Conservation (phyloP, 75 land plant genomes). For the Sequoia sempervirens region DNA sequence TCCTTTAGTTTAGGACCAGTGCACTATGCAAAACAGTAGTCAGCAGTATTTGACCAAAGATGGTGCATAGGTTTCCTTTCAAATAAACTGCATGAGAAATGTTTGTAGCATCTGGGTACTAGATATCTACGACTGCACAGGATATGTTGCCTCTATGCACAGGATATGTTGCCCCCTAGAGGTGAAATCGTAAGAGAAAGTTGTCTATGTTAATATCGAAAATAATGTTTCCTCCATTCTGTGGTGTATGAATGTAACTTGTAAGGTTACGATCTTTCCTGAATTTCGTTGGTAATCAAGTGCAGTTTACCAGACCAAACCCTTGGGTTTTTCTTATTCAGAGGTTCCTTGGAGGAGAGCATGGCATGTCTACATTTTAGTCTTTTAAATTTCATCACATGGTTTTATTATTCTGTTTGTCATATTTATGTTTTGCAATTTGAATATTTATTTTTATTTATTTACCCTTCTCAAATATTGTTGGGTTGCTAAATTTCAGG, state of each 20-base stretch:
- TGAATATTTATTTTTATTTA: too few species aligned
- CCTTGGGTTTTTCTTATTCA: not conserved
- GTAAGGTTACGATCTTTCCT: not conserved
- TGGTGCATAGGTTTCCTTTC: not conserved
- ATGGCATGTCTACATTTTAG: not conserved
- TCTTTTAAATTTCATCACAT: not conserved
- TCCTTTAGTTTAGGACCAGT: not conserved
- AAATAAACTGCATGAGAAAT: not conserved
- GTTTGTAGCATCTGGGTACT: not conserved
- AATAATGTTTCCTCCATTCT: not conserved
- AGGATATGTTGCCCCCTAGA: too few species aligned
- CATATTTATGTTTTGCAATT: not conserved
- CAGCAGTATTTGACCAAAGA: not conserved
- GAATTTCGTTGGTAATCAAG: not conserved
- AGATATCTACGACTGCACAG: not conserved
- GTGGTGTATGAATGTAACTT: not conserved
- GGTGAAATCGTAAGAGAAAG: not conserved
- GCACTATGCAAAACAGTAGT: not conserved
- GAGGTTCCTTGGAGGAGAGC: not conserved
- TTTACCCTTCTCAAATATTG: not conserved
- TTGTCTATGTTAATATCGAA: not conserved
- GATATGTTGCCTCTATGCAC: not conserved
- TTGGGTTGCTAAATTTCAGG: not conserved
- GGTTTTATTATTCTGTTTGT: not conserved
- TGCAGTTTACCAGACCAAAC: not conserved